Evolutionary conservation across 108 stramenopile species (phyloP).

Genomic region (Nitzschia palea): DNA sequence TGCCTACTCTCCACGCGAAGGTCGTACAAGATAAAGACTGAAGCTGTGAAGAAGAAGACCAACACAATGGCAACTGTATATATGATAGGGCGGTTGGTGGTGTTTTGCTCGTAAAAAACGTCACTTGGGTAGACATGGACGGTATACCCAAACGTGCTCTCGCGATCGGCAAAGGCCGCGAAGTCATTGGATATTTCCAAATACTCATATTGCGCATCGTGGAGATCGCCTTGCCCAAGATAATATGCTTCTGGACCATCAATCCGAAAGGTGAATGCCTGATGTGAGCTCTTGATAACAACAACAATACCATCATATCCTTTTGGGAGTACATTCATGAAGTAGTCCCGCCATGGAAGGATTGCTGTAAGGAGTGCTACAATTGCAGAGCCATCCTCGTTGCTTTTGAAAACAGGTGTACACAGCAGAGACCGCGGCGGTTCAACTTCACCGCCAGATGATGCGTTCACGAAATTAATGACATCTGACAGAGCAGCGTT

Average conservation of each 20-base stretch:
- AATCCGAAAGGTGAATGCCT: conserved; percentile 31
- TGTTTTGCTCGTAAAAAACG: conserved; percentile 34
- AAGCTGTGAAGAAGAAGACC: conserved; percentile 39
- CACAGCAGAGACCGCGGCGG: neutral
- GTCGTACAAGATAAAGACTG: conserved; percentile 46
- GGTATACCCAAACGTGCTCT: conserved; percentile 13
- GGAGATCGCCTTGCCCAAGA: conserved; percentile 42
- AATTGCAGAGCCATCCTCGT: neutral
- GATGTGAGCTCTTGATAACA: neutral
- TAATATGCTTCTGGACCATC: conserved; percentile 27
- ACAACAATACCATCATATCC: conserved; percentile 3
- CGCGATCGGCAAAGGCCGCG: neutral
- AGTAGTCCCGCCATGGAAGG: conserved; percentile 9
- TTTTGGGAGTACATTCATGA: conserved; percentile 11
- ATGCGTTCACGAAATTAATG: neutral
- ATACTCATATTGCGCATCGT: conserved; percentile 38
- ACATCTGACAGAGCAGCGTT: conserved; percentile 2
- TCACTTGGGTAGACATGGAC: conserved; percentile 44
- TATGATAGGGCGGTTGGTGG: conserved; percentile 28
- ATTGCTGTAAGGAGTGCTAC: conserved; percentile 4
- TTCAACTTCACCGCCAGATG: neutral
- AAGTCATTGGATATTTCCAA: neutral
- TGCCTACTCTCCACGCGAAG: conserved; percentile 42
- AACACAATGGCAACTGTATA: conserved; percentile 29
- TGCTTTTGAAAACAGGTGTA: neutral